These are phyloP conservation scores for Didymosphaeria variabile DNA, from an alignment of 2,329 filamentous ascomycete genomes.

Conservation along the genomic window DNA sequence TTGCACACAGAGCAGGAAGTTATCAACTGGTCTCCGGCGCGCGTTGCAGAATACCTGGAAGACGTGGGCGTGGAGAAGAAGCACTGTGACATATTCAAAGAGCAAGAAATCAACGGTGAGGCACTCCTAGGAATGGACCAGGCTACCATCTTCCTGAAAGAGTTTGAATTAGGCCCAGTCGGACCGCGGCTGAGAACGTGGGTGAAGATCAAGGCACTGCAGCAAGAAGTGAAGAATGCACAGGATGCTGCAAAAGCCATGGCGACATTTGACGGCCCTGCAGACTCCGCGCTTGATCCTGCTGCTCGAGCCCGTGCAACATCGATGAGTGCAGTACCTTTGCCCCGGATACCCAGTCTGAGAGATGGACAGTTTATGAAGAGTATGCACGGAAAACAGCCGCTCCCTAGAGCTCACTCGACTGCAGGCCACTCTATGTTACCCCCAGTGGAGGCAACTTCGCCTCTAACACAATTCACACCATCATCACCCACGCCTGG, in stretches of 20 bases:
- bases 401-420: slow-evolving; percentile 43
- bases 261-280: slow-evolving; percentile 54
- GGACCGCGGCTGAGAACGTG: slow-evolving; percentile 90
- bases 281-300: slow-evolving; percentile 53
- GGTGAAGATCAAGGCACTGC: slow-evolving; percentile 93
- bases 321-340: slow-evolving; percentile 49
- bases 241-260: slow-evolving; percentile 46
- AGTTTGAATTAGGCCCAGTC: slow-evolving; percentile 91
- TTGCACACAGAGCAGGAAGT: slow-evolving; percentile 78
- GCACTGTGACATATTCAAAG: slow-evolving; percentile 92
- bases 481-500: slow-evolving; percentile 53
- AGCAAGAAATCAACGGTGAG: slow-evolving; percentile 95
- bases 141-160: slow-evolving; percentile 92
- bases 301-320: slow-evolving; percentile 57
- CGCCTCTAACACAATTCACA: slow-evolving; percentile 56
- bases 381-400: slow-evolving; percentile 35
- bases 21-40: slow-evolving; percentile 77
- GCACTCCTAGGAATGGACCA: slow-evolving; percentile 95
- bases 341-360: slow-evolving; percentile 50
- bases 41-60: slow-evolving; percentile 90
- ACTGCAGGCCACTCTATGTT: slow-evolving; percentile 42
- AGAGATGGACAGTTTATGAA: slow-evolving; percentile 43
- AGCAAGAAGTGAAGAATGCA: slow-evolving; percentile 80
- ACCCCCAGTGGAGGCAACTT: slow-evolving; percentile 47
- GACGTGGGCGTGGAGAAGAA: slow-evolving; percentile 83